Percentiles rank a stretch among this genome's conserved stretches.
Evolutionary conservation across 129 eudicot species (phyloP).

Genomic region (Chrysanthemum seticuspe): DNA sequence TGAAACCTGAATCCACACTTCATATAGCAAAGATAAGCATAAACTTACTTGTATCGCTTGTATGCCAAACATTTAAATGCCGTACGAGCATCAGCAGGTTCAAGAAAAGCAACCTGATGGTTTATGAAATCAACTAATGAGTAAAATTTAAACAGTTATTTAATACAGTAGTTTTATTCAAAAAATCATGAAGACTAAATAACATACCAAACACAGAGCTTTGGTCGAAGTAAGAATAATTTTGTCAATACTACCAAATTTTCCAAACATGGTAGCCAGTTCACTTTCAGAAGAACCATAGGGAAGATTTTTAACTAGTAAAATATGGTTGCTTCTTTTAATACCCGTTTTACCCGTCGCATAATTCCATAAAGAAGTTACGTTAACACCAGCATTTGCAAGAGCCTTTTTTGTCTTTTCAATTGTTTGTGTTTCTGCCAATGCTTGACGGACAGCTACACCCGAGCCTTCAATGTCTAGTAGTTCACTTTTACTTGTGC

Average conservation of each 20-base stretch:
- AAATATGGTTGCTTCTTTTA: slow-evolving; percentile 86
- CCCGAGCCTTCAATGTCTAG: slow-evolving; percentile 70
- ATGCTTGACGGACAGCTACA: slow-evolving; percentile 75
- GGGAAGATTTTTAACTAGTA: slow-evolving; percentile 85
- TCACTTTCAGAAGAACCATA: slow-evolving; percentile 85
- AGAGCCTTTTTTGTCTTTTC: slow-evolving; percentile 91
- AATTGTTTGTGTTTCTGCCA: slow-evolving; percentile 83
- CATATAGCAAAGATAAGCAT: slow-evolving; percentile 1
- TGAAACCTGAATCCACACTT: neutral
- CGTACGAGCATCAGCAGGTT: slow-evolving; percentile 84
- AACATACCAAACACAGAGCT: slow-evolving; percentile 79
- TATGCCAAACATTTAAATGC: slow-evolving; percentile 72
- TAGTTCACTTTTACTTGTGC: slow-evolving; percentile 76
- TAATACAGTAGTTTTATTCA: no score
- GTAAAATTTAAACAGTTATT: neutral
- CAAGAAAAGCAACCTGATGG: slow-evolving; percentile 75
- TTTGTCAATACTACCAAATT: slow-evolving; percentile 82
- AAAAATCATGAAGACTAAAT: neutral
- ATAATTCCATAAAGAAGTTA: slow-evolving; percentile 69
- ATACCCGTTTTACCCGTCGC: slow-evolving; percentile 47
- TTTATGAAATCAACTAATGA: slow-evolving; percentile 16
- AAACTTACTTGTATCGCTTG: slow-evolving; percentile 91
- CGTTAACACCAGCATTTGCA: slow-evolving; percentile 78
- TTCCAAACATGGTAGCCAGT: slow-evolving; percentile 73
- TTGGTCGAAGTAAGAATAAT: slow-evolving; percentile 82